These are phyloP conservation scores for Whalleya microplaca DNA, from an alignment of 2,329 filamentous ascomycete species.

Conservation along the genomic window DNA sequence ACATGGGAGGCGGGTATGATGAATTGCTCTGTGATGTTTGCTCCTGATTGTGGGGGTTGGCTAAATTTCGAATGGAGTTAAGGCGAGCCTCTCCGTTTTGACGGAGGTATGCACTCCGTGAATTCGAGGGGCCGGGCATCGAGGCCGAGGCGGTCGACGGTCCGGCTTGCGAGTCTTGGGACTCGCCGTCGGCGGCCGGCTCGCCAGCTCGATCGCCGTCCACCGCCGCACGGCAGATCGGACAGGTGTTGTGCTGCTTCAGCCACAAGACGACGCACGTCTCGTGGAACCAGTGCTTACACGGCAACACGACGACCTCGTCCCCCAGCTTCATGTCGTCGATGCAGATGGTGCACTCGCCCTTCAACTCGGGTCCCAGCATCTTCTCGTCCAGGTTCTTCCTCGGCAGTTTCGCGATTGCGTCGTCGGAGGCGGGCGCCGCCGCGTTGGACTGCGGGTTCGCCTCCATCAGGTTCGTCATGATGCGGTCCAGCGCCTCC, in stretches of 20 bases:
- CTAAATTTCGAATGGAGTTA: slow-evolving; percentile 25
- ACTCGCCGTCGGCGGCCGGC: slow-evolving; percentile 14
- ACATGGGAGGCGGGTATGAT: slow-evolving; percentile 32
- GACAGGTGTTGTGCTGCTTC: slow-evolving; percentile 89
- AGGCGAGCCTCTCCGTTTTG: slow-evolving; percentile 27
- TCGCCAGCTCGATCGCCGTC: slow-evolving; percentile 42
- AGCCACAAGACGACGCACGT: slow-evolving; percentile 84
- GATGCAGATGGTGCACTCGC: slow-evolving; percentile 95
- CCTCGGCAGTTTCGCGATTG: slow-evolving; percentile 74
- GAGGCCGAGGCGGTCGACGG: slow-evolving; percentile 20
- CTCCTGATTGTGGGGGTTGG: slow-evolving; percentile 15
- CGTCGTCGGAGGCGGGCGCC: slow-evolving; percentile 75
- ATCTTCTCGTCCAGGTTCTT: slow-evolving; percentile 72
- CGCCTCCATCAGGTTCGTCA: slow-evolving; percentile 86
- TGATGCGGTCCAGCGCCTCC: slow-evolving; percentile 86
- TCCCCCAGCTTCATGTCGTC: slow-evolving; percentile 76
- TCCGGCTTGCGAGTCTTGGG: slow-evolving; percentile 10
- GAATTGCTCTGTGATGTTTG: slow-evolving; percentile 27
- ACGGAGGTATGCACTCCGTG: slow-evolving; percentile 28
- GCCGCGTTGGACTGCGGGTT: slow-evolving; percentile 77
- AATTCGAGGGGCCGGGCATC: slow-evolving; percentile 21
- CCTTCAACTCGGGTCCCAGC: slow-evolving; percentile 67
- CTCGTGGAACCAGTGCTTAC: slow-evolving; percentile 92
- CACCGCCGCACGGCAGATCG: slow-evolving; percentile 71
- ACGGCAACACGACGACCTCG: slow-evolving; percentile 78